A percentile compares a stretch with the other conserved stretches of the same genome.
Conservation (phyloP, 768 basidiomycete genomes). For the Coprinellus micaceus region DNA sequence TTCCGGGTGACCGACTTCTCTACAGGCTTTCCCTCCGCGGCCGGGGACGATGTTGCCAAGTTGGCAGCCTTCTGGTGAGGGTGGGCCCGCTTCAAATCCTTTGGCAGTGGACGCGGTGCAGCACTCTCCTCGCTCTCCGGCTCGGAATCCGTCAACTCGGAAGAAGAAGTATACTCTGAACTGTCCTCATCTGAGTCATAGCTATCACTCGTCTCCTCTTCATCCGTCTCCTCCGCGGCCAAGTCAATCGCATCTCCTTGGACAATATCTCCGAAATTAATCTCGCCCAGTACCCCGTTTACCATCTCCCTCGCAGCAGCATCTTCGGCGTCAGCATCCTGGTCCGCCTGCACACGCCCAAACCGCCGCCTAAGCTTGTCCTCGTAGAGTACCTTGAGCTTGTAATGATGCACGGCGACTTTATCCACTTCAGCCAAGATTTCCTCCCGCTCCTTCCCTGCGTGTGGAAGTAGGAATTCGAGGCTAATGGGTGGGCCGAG, state of each 20-base stretch:
- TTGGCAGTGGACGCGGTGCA: conserved; percentile 15
- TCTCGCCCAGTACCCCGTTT: conserved; percentile 73
- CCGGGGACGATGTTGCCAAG: too few relatives aligned
- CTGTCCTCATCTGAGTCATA: conserved; percentile 20
- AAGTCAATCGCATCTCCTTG: conserved; percentile 77
- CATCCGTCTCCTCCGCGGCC: conserved; percentile 67
- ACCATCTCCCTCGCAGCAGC: conserved; percentile 81
- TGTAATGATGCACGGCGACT: conserved; percentile 90
- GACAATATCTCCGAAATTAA: conserved; percentile 78
- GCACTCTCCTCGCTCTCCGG: neutral
- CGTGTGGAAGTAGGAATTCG: conserved; percentile 86
- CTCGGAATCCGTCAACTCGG: neutral
- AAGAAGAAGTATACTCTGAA: conserved; percentile 23
- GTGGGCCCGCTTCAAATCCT: conserved; percentile 31
- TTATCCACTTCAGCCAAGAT: conserved; percentile 86
- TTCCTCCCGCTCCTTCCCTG: conserved; percentile 66
- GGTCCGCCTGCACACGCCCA: conserved; percentile 46
- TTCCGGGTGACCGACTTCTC: neutral
- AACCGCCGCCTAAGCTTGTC: conserved; percentile 87
- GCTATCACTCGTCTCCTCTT: conserved; percentile 26
- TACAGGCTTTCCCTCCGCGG: too few relatives aligned
- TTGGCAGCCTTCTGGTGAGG: too few relatives aligned
- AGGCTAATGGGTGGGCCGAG: conserved; percentile 73
- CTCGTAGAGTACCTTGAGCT: conserved; percentile 89
- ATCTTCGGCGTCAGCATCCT: conserved; percentile 66